Percentiles rank a stretch among this genome's conserved stretches.
phyloP scores from a whole-genome alignment of 2,329 filamentous ascomycete species.

The Penicillium sp. region DNA sequence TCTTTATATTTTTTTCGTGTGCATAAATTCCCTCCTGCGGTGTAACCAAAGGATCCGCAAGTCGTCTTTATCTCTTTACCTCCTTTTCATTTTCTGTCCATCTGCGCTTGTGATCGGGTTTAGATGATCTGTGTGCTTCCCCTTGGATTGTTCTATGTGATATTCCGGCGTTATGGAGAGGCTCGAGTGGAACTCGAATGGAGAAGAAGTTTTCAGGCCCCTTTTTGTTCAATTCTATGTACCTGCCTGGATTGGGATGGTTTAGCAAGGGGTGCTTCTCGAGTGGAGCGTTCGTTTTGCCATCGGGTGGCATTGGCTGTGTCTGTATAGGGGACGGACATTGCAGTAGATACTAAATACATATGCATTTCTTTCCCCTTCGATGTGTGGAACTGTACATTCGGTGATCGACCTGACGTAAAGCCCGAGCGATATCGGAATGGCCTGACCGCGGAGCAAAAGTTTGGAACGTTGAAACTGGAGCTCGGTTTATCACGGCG shows the following conservation, averaged over 20 bases:
- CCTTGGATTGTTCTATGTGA: neutral
- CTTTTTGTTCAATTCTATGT: constrained; percentile 1
- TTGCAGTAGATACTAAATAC: constrained; percentile 14
- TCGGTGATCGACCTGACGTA: constrained; percentile 6
- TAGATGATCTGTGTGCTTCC: neutral
- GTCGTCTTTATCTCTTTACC: constrained; percentile 2
- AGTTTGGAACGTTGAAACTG: constrained; percentile 13
- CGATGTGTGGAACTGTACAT: neutral
- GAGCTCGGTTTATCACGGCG: constrained; percentile 13
- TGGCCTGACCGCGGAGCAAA: constrained; percentile 25
- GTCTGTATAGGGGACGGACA: neutral
- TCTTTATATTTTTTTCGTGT: constrained; percentile 9
- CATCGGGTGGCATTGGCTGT: neutral
- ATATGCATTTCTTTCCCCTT: neutral
- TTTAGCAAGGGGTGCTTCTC: neutral
- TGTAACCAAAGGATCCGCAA: neutral
- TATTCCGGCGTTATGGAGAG: constrained; percentile 4
- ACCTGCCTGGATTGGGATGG: constrained; percentile 5
- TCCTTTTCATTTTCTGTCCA: neutral
- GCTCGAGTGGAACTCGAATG: neutral
- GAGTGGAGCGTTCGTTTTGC: constrained; percentile 1
- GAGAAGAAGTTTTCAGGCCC: neutral
- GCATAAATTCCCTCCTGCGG: constrained; percentile 17
- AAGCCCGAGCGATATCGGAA: constrained; percentile 19
- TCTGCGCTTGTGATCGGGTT: neutral